Base-by-base conservation (phyloP, 352 stramenopile species). In the Phytophthora pisi region DNA sequence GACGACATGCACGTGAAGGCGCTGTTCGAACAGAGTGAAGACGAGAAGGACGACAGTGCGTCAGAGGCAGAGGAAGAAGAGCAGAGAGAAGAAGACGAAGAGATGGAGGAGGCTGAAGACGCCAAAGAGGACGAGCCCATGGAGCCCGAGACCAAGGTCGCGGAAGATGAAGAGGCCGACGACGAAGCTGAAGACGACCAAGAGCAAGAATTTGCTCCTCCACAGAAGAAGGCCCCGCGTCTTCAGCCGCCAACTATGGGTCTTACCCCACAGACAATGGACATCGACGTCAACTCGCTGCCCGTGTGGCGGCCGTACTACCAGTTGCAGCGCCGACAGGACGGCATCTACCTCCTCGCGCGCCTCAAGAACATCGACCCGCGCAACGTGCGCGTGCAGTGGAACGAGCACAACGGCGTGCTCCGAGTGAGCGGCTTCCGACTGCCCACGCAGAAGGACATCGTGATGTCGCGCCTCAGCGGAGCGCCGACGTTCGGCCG, bases 261-360 rank as follows among this genome's bases (percentile, higher is more conserved):
- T 1, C 5, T 31, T 40, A 16, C 34, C 10, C 23, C 52, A 1
- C 43, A 64, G 18, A 36, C 26, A 4, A 0, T 60, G 20, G 42
- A 69, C 13, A 54, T 78, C 16, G 70, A 79, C 49, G 45, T 72
- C 28, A 62, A 57, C 31, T 80, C 67, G 3, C 63, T 90, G 2
- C 81, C 81, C 1, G 67, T 81, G 38, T 90, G 79, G 81, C 67
- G 70, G 20, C 79, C 82, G 13, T 88, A 90, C 69, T 90, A 88
- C 69, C 77, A 86, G 61, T 62, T 87, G 10, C 76, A 87, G 58
- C 77, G 80, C 24, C 73, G 70, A 4, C 57, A 66, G 11, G 75
- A 88, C 38, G 78, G 79, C 28, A 60, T 88, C 18, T 82, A 84
- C 55, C 36, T 88, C 24, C 42, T 82, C 4, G 74, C 74, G 5